Evolutionary conservation across 768 basidiomycete genomes (phyloP).

Genomic region (Boletellus ananas): DNA sequence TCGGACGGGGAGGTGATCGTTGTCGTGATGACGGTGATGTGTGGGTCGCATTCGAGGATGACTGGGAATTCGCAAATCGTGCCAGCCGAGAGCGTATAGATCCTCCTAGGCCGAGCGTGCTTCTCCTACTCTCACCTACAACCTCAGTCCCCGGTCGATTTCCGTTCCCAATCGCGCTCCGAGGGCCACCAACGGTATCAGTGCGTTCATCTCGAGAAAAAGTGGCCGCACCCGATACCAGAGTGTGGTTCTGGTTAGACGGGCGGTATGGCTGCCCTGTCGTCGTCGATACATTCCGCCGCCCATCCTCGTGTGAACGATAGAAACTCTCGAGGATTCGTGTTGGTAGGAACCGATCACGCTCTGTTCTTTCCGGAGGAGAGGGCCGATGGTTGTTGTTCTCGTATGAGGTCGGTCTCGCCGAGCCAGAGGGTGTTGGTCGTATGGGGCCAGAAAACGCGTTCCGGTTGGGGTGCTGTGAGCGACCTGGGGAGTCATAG

Average conservation of each 20-base stretch:
- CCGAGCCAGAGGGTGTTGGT: slow-evolving; percentile 4
- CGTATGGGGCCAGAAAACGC: slow-evolving; percentile 9
- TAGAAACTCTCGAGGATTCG: slow-evolving; percentile 22
- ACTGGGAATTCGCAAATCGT: slow-evolving; percentile 19
- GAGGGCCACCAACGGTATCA: slow-evolving; percentile 3
- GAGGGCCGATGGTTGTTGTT: slow-evolving; percentile 8
- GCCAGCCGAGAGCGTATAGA: slow-evolving; percentile 27
- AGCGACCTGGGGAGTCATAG: slow-evolving; percentile 7
- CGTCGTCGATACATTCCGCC: slow-evolving; percentile 15
- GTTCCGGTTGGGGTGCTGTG: slow-evolving; percentile 12
- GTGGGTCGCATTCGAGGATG: slow-evolving; percentile 7
- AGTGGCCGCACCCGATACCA: background rate
- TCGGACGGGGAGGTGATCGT: slow-evolving; percentile 24
- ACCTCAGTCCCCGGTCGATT: slow-evolving; percentile 7
- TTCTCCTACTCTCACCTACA: slow-evolving; percentile 14
- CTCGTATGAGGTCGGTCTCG: slow-evolving; percentile 13
- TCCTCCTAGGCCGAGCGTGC: slow-evolving; percentile 21
- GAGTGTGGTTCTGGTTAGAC: slow-evolving; percentile 4
- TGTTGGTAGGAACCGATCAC: slow-evolving; percentile 23
- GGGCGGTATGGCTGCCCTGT: slow-evolving; percentile 10
- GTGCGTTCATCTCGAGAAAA: slow-evolving; percentile 11
- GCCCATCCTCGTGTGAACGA: slow-evolving; percentile 21
- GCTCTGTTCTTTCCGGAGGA: slow-evolving; percentile 19
- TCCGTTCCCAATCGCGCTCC: slow-evolving; percentile 8
- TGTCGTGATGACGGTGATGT: slow-evolving; percentile 12